phyloP scores from a whole-genome alignment of 371 early-diverging fungal species.

The Lichtheimia hyalospora region DNA sequence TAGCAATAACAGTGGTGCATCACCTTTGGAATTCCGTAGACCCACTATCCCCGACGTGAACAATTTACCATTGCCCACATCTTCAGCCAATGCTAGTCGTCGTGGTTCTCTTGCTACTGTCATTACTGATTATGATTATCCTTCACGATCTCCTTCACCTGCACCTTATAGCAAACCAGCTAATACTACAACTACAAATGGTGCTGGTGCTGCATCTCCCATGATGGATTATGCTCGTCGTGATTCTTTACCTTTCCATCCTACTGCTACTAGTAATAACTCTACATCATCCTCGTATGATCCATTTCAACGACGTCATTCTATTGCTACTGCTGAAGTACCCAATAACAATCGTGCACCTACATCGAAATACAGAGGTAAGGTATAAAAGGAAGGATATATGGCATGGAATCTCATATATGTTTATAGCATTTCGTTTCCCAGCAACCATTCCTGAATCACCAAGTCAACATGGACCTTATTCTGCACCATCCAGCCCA shows the following conservation, averaged over 20 bases:
- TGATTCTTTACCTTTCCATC: constrained; percentile 41
- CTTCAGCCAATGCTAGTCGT: constrained; percentile 31
- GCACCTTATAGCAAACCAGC: constrained; percentile 14
- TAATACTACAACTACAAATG: too few species aligned
- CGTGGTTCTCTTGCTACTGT: constrained; percentile 41
- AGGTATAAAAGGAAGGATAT: neutral
- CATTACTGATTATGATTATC: constrained; percentile 32
- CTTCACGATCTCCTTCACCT: constrained; percentile 45
- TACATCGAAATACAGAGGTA: constrained; percentile 36
- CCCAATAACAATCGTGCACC: constrained; percentile 13
- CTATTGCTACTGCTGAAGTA: constrained; percentile 51
- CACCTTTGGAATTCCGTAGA: constrained; percentile 25
- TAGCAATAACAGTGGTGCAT: constrained; percentile 7
- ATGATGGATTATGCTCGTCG: constrained; percentile 16
- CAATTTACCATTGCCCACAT: constrained; percentile 28
- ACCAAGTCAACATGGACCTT: constrained; percentile 36
- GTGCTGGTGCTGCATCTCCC: neutral
- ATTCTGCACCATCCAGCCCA: constrained; percentile 63
- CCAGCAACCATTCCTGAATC: constrained; percentile 41
- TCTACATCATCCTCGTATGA: constrained; percentile 26
- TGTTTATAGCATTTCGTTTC: constrained; percentile 33
- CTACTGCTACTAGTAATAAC: constrained; percentile 19
- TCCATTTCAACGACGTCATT: constrained; percentile 56
- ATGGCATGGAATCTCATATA: constrained; percentile 2
- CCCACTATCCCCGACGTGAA: constrained; percentile 34